Evolutionary conservation across 352 stramenopile species (phyloP).

Genomic region (Phytophthora kernoviae): DNA sequence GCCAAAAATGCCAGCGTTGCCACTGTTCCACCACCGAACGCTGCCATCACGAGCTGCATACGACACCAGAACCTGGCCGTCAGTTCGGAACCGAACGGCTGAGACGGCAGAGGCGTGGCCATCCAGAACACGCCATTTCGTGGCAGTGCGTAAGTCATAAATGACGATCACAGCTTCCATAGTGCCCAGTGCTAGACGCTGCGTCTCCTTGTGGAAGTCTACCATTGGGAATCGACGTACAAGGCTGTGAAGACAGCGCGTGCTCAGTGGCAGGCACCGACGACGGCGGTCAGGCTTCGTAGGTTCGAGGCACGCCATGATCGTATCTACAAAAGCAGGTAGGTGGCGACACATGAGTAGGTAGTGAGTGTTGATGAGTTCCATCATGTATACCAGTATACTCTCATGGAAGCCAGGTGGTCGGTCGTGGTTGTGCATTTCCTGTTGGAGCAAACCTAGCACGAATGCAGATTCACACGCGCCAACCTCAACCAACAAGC

Average conservation of each 20-base stretch:
- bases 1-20: conserved; percentile 74
- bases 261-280: conserved; percentile 79
- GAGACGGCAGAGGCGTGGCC: conserved; percentile 78
- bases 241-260: conserved; percentile 78
- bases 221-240: conserved; percentile 88
- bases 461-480: conserved; percentile 83
- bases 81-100: conserved; percentile 67
- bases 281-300: conserved; percentile 84
- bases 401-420: conserved; percentile 73
- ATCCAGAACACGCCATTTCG: conserved; percentile 89
- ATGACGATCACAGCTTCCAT: conserved; percentile 91
- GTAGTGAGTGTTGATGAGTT: conserved; percentile 85
- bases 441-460: conserved; percentile 72
- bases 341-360: conserved; percentile 86
- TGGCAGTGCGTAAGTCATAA: conserved; percentile 87
- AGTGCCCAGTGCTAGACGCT: conserved; percentile 83
- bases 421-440: conserved; percentile 83
- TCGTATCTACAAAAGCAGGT: conserved; percentile 80
- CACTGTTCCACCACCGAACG: conserved; percentile 88
- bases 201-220: conserved; percentile 88
- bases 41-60: conserved; percentile 81
- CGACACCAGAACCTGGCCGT: conserved; percentile 83
- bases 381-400: conserved; percentile 77
- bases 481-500: conserved; percentile 77
- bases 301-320: conserved; percentile 86